Base-by-base conservation (phyloP, 225 moss, liverwort and hornwort genomes). In the Takakia lepidozioides region DNA sequence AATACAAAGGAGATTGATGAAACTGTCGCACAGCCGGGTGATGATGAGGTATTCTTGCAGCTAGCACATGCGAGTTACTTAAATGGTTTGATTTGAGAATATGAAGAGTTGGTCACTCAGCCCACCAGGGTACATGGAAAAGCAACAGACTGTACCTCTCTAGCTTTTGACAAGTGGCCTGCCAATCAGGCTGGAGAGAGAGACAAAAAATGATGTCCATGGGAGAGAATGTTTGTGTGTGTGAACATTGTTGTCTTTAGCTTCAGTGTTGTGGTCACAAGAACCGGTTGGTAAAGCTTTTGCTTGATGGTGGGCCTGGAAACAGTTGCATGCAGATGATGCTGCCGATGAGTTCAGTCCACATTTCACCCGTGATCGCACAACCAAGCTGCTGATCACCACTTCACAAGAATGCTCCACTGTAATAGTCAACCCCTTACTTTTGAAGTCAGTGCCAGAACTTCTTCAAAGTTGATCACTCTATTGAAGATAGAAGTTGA, bases 1-100 rank as follows among this genome's bases (percentile, higher is more conserved):
- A 98, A 76, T 22, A 98, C 90, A 11, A 69, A 90, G 2, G 95
- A 98, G 62, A 63, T 61, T 6, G 95, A 98, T 47, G 95, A 98
- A 50, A 98, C 95, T 8, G 64, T 98, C 4, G 90, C 85, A 43
- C 84, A 71, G 29, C 80, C 87, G 10, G 87, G 87, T 20, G 95
- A 98, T 46, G 95, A 98, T 29, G 95, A 90, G 65, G 77, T 72
- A 48, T 25, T 49, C 24, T n/a, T 40, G 14, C 14, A 49, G 15
- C 9, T 9, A 18, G 1, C 1, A 27, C 29, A 36, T 3, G 27
- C 23, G 18, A 28, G 36, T 37, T 37, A 8, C 10, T 37, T 37
- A 13, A 1, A 30, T 19, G 25, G n/a, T 15, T 1, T 19, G 13
- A 13, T 13, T 37, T 9, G 13, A n/a, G n/a, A n/a, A n/a, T n/a